Conservation (phyloP, 495 filamentous ascomycete species). For the Elasticomyces elasticus region DNA sequence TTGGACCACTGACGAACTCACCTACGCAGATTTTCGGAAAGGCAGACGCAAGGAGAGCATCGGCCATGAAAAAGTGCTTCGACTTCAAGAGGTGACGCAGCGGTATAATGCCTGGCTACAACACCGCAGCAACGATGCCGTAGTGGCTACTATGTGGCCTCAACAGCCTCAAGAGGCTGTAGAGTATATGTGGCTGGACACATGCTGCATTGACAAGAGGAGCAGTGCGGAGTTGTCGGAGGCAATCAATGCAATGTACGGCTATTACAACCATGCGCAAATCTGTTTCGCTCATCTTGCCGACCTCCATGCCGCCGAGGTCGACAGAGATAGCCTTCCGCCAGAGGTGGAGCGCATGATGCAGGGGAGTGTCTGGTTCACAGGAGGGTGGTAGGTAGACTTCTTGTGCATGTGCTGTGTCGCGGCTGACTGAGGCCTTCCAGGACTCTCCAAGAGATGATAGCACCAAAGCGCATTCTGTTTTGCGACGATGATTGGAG, state of each 20-base stretch:
- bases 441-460: slow-evolving; percentile 22
- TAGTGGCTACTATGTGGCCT: too few species aligned
- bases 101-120: not conserved
- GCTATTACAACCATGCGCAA: too few species aligned
- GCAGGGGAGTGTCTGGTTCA: too few species aligned
- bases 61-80: not conserved
- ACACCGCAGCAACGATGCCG: too few species aligned
- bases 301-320: too few species aligned
- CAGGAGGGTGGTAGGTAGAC: too few species aligned
- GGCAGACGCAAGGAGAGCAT: not conserved
- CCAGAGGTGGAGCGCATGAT: too few species aligned
- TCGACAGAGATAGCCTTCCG: too few species aligned
- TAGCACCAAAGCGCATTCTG: slow-evolving; percentile 6
- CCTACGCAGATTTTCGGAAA: not conserved
- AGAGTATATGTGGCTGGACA: too few species aligned
- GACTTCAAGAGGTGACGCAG: not conserved
- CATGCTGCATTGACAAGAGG: slow-evolving; percentile 21
- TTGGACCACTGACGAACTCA: slow-evolving; percentile 6
- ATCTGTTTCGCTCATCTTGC: too few species aligned
- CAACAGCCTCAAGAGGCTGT: too few species aligned
- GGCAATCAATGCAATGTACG: slow-evolving; percentile 19
- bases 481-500: slow-evolving; percentile 10
- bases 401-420: too few species aligned
- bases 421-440: slow-evolving; percentile 11
- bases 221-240: slow-evolving; percentile 19